Conservation (phyloP, 768 basidiomycete genomes). For the Leccinum rimulosum region DNA sequence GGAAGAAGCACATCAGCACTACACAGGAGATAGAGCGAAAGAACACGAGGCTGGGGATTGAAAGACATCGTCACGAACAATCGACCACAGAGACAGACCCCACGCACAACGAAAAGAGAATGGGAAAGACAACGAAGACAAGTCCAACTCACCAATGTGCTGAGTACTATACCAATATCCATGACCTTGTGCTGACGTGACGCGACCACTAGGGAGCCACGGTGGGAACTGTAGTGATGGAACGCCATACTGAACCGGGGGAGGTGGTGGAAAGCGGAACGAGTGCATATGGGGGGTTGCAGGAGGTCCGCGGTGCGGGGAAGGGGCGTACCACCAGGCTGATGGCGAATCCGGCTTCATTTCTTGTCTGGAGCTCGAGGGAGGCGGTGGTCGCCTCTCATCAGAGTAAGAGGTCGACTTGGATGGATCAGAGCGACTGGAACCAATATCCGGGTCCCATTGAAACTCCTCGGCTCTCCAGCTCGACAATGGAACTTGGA, state of each 20-base stretch:
- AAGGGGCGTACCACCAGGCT: conserved; percentile 8
- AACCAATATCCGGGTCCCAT: conserved; percentile 17
- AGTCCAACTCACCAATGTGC: conserved; percentile 17
- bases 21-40: not conserved
- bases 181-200: conserved; percentile 14
- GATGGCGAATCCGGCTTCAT: conserved; percentile 12
- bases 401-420: not conserved
- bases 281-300: conserved; percentile 1
- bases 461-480: not conserved
- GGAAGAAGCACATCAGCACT: conserved; percentile 10
- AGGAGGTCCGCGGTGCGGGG: conserved; percentile 9
- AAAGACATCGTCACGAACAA: conserved; percentile 1
- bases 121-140: conserved; percentile 1
- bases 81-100: not conserved
- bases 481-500: not conserved
- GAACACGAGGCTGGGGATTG: not conserved
- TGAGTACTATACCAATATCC: conserved; percentile 23
- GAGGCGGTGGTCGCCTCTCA: not conserved
- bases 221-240: conserved; percentile 16
- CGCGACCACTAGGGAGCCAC: conserved; percentile 14
- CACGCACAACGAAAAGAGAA: not conserved
- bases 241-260: conserved; percentile 9
- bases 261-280: conserved; percentile 15
- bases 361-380: conserved; percentile 6
- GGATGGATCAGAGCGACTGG: not conserved